phyloP scores from a whole-genome alignment of 495 filamentous ascomycete species.

The Tirmania nivea region DNA sequence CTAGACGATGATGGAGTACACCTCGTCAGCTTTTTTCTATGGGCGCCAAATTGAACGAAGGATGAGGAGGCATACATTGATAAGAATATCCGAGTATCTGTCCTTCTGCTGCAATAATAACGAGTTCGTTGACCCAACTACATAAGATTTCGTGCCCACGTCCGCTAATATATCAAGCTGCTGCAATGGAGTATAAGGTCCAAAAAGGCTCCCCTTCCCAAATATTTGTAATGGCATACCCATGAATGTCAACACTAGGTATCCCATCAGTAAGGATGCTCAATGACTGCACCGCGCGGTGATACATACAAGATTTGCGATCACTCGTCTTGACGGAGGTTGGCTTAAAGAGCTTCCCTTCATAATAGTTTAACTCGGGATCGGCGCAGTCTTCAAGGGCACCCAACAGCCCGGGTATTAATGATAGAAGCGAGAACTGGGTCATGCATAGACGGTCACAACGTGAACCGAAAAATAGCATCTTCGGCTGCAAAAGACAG shows the following conservation, averaged over 20 bases:
- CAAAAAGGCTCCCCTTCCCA: constrained; percentile 89
- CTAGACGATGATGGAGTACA: constrained; percentile 15
- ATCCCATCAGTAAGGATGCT: background rate
- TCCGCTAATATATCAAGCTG: constrained; percentile 89
- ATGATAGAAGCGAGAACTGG: constrained; percentile 83
- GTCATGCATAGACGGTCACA: constrained; percentile 95
- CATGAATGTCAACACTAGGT: constrained; percentile 65
- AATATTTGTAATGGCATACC: constrained; percentile 87
- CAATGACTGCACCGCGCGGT: no score
- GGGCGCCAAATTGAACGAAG: background rate
- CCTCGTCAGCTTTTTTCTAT: background rate
- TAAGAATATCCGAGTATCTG: constrained; percentile 89
- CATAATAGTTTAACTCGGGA: constrained; percentile 67
- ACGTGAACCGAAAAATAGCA: constrained; percentile 92
- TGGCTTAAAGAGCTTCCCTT: constrained; percentile 48
- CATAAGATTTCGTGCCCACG: constrained; percentile 85
- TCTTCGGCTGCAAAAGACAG: constrained; percentile 88
- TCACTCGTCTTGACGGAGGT: constrained; percentile 84
- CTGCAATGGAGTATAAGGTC: constrained; percentile 89
- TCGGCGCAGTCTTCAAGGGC: constrained; percentile 80
- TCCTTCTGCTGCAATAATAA: constrained; percentile 83
- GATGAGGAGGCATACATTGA: constrained; percentile 42
- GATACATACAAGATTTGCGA: constrained; percentile 44
- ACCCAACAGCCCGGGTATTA: constrained; percentile 77
- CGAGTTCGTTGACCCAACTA: constrained; percentile 92